These are phyloP conservation scores for Huntiella bhutanensis DNA, from an alignment of 2,329 filamentous ascomycete genomes.

Conservation along the genomic window DNA sequence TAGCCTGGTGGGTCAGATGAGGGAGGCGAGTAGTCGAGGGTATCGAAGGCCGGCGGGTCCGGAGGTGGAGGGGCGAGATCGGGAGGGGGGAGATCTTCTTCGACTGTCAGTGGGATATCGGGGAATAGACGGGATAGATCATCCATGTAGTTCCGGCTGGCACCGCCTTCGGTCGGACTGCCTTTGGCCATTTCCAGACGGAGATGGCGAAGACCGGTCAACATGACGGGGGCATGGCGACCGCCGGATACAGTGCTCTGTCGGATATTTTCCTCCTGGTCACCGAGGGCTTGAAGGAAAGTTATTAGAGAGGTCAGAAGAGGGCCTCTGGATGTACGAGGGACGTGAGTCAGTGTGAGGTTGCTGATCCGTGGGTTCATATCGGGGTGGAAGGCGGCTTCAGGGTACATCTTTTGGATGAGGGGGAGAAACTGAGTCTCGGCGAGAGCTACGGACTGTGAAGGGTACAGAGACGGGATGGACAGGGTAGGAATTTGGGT, in stretches of 20 bases:
- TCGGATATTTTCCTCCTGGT: constrained; percentile 30
- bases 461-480: constrained; percentile 7
- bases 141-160: constrained; percentile 17
- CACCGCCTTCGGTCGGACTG: constrained; percentile 15
- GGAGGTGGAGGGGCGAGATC: neutral
- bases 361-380: constrained; percentile 36
- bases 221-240: constrained; percentile 23
- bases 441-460: constrained; percentile 20
- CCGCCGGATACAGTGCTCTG: constrained; percentile 14
- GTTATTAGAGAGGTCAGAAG: constrained; percentile 27
- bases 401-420: constrained; percentile 27
- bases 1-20: constrained; percentile 11
- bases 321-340: constrained; percentile 31
- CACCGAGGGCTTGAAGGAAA: constrained; percentile 28
- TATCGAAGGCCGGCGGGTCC: constrained; percentile 21
- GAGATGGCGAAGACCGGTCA: constrained; percentile 34
- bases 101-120: neutral
- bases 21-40: constrained; percentile 21
- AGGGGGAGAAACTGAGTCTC: constrained; percentile 26
- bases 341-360: constrained; percentile 34
- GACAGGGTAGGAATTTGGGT: constrained; percentile 32
- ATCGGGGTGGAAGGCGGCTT: constrained; percentile 30
- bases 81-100: neutral
- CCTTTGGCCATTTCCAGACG: constrained; percentile 35
- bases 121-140: constrained; percentile 19